Evolutionary conservation across 2,329 filamentous ascomycete species (phyloP).

Genomic region (Fusarium algeriense): DNA sequence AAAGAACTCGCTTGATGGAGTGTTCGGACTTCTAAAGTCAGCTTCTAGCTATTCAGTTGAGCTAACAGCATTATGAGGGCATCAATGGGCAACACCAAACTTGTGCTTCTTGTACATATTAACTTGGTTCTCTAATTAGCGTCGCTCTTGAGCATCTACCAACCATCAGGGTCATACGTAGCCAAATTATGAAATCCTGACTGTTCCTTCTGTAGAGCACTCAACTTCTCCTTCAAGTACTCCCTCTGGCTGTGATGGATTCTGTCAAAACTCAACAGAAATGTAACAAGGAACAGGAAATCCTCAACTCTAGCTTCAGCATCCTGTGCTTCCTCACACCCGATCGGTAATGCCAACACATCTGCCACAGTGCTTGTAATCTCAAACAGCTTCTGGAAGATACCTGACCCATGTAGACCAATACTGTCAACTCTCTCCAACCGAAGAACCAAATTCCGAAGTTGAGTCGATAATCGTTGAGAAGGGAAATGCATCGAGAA

Average conservation of each 20-base stretch:
- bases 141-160: background rate
- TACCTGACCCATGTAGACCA: conserved; percentile 67
- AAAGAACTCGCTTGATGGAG: conserved; percentile 43
- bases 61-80: too few relatives aligned
- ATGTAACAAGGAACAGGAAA: conserved; percentile 65
- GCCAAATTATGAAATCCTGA: conserved; percentile 23
- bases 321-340: conserved; percentile 55
- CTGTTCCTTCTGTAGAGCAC: conserved; percentile 45
- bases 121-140: background rate
- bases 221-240: conserved; percentile 57
- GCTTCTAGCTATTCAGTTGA: too few relatives aligned
- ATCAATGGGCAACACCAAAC: too few relatives aligned
- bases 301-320: conserved; percentile 63
- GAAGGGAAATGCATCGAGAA: conserved; percentile 57
- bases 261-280: conserved; percentile 63
- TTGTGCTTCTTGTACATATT: too few relatives aligned
- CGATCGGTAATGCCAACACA: conserved; percentile 64
- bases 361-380: conserved; percentile 71
- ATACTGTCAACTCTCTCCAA: conserved; percentile 58
- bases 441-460: conserved; percentile 53
- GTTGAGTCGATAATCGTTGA: conserved; percentile 52
- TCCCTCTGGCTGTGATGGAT: conserved; percentile 60
- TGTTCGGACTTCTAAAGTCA: background rate
- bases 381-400: conserved; percentile 70
- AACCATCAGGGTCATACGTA: background rate